Percentiles rank a stretch among this genome's conserved stretches.
Conservation (phyloP, 1,284 basidiomycete species). For the Anthracocystis walkeri region DNA sequence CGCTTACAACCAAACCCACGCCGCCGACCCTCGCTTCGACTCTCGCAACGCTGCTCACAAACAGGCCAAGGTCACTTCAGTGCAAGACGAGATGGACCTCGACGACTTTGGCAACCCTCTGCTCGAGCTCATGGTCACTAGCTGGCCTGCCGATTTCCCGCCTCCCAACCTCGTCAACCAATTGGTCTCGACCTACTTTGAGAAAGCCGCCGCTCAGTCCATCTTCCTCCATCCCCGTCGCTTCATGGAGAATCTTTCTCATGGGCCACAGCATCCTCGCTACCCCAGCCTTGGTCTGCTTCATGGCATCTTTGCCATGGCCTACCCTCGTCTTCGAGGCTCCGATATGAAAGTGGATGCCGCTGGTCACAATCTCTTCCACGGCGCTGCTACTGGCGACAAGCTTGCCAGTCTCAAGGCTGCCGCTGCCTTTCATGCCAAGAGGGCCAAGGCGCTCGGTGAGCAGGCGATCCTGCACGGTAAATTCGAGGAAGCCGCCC, state of each 20-base stretch:
- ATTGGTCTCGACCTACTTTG: conserved; percentile 53
- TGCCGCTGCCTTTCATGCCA: conserved; percentile 51
- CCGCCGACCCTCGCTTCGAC: conserved; percentile 30
- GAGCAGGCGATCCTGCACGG: conserved; percentile 34
- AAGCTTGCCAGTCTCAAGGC: conserved; percentile 43
- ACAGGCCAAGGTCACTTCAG: conserved; percentile 46
- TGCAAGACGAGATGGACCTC: conserved; percentile 47
- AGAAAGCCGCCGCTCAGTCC: conserved; percentile 37
- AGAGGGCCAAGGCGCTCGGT: conserved; percentile 40
- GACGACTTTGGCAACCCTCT: conserved; percentile 38
- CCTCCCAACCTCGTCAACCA: conserved; percentile 53
- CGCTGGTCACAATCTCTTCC: conserved; percentile 22
- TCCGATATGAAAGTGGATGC: conserved; percentile 22
- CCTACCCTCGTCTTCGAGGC: conserved; percentile 35
- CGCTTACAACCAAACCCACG: conserved; percentile 26
- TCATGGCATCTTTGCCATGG: conserved; percentile 57
- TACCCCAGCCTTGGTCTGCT: conserved; percentile 54
- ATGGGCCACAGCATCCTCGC: conserved; percentile 49
- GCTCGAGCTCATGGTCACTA: conserved; percentile 54
- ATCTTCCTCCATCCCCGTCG: conserved; percentile 49
- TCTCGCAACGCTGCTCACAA: conserved; percentile 29
- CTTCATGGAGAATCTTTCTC: conserved; percentile 52
- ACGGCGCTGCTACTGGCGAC: conserved; percentile 31
- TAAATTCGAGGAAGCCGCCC: conserved; percentile 48
- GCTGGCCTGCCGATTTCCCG: conserved; percentile 61